Evolutionary conservation across 805 yeast species (phyloP).

Genomic region (Candida taoyuanica): DNA sequence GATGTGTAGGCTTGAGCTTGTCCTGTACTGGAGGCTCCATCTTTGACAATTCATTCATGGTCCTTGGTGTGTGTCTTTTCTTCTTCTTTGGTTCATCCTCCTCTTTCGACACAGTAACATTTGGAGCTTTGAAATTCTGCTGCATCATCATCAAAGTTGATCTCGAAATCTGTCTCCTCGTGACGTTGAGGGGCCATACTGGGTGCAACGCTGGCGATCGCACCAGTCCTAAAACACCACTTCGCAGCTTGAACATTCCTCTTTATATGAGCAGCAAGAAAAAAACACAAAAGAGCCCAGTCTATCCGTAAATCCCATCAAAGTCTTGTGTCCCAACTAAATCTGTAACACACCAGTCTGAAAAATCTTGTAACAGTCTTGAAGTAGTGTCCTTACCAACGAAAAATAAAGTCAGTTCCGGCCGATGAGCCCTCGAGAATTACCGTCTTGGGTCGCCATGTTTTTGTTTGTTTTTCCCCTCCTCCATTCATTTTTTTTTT

Average conservation of each 20-base stretch:
- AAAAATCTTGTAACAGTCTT: neutral
- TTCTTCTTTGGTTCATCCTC: slow-evolving; percentile 3
- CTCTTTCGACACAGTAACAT: too few relatives aligned
- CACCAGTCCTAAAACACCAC: neutral
- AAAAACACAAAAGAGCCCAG: too few relatives aligned
- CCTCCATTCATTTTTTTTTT: too few relatives aligned
- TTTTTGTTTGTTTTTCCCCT: slow-evolving; percentile 4
- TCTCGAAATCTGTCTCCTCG: slow-evolving; percentile 1
- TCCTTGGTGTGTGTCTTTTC: slow-evolving; percentile 5
- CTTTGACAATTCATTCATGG: slow-evolving; percentile 1
- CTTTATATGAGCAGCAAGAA: too few relatives aligned
- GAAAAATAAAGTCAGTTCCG: neutral
- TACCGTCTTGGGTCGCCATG: slow-evolving; percentile 4
- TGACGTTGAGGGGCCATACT: neutral
- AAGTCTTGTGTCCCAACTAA: too few relatives aligned
- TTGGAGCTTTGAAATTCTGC: too few relatives aligned
- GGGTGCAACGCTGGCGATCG: neutral
- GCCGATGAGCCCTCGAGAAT: slow-evolving; percentile 8
- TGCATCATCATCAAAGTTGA: too few relatives aligned
- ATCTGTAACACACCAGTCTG: neutral
- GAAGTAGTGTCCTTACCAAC: slow-evolving; percentile 1
- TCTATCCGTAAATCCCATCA: too few relatives aligned
- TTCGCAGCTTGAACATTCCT: neutral
- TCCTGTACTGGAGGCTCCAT: neutral
- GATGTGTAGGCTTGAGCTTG: neutral